phyloP scores from a whole-genome alignment of 208 protist species.

The Spongospora subterranea region DNA sequence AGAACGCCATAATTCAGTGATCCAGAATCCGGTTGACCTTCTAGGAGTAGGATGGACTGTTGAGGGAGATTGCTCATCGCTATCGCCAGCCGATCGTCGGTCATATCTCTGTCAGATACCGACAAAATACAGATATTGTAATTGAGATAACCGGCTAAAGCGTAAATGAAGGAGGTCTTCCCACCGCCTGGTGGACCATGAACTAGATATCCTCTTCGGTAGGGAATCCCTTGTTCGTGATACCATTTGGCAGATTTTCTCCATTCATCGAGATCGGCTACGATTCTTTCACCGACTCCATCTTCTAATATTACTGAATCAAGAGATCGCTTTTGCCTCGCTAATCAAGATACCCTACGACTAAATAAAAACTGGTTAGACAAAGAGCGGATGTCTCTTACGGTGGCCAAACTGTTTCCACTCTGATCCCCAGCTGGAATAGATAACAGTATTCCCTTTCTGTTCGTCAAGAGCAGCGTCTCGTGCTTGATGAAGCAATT shows the following conservation, averaged over 20 bases:
- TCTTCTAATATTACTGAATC: slow-evolving; percentile 63
- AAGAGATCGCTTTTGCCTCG: neutral
- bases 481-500: slow-evolving; percentile 1
- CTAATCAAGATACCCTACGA: neutral
- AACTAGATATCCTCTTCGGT: slow-evolving; percentile 66
- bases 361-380: neutral
- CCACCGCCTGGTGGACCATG: slow-evolving; percentile 66
- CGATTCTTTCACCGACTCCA: slow-evolving; percentile 52
- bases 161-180: slow-evolving; percentile 69
- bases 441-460: slow-evolving; percentile 31
- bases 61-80: slow-evolving; percentile 12
- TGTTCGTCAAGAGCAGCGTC: neutral
- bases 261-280: slow-evolving; percentile 60
- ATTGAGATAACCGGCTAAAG: slow-evolving; percentile 65
- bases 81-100: slow-evolving; percentile 58
- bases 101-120: slow-evolving; percentile 61
- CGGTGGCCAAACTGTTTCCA: slow-evolving; percentile 43
- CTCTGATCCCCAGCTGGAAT: slow-evolving; percentile 44
- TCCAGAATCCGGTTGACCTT: slow-evolving; percentile 13
- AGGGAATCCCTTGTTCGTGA: slow-evolving; percentile 64
- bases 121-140: slow-evolving; percentile 67
- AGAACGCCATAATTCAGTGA: neutral
- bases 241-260: slow-evolving; percentile 57
- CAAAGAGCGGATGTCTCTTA: neutral
- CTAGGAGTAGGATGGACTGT: slow-evolving; percentile 64